Base-by-base conservation (phyloP, 139 green algal species). In the Micractinium sp. region DNA sequence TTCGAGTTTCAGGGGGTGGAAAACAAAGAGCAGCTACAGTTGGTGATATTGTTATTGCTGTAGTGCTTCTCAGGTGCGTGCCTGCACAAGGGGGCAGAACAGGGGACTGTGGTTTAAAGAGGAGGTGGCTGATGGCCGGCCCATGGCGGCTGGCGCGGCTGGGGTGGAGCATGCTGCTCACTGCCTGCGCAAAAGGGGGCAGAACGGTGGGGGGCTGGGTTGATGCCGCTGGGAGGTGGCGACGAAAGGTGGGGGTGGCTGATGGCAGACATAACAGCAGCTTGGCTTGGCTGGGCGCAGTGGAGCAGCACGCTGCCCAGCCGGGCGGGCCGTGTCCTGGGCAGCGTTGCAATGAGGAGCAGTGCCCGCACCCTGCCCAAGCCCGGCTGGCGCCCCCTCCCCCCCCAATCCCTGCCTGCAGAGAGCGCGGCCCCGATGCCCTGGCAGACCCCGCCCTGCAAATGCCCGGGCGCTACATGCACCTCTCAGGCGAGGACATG, bases 41-140 rank as follows among this genome's bases (percentile, higher is more conserved):
- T 25, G 36, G 74, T 31, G 74, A 3, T 80, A 33, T 20, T n/a
- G n/a, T n/a, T n/a, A n/a, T n/a, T n/a, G n/a, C n/a, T n/a, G n/a
- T n/a, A n/a, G n/a, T n/a, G n/a, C n/a, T n/a, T n/a, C n/a, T n/a
- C n/a, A n/a, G n/a, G n/a, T n/a, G n/a, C n/a, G n/a, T n/a, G n/a
- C n/a, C n/a, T n/a, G n/a, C n/a, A n/a, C n/a, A n/a, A n/a, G n/a
- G n/a, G n/a, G n/a, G n/a, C n/a, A n/a, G n/a, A n/a, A n/a, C n/a
- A n/a, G n/a, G n/a, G n/a, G n/a, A n/a, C n/a, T n/a, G n/a, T n/a
- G n/a, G n/a, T n/a, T n/a, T n/a, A n/a, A n/a, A n/a, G n/a, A n/a
- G n/a, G n/a, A n/a, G n/a, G n/a, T n/a, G n/a, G 38, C 82, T 92
- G 38, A 87, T 92, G 89, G 87, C 76, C 3, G 89, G 90, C 41